phyloP scores from a whole-genome alignment of 805 yeast species.

The Pichia thaimueangensis region DNA sequence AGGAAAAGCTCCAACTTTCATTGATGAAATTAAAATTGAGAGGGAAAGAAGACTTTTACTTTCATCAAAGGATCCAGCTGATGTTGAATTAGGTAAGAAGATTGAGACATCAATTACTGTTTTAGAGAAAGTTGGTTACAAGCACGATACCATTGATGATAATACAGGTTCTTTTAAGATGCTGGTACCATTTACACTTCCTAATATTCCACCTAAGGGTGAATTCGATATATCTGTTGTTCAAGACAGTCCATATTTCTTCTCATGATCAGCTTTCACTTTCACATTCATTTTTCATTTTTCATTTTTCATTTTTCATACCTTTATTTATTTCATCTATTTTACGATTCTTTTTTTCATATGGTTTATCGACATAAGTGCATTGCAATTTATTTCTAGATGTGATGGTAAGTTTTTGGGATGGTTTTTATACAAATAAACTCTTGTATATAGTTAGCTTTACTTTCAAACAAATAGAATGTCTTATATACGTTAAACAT shows the following conservation, averaged over 20 bases:
- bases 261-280: slow-evolving; percentile 28
- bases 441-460: slow-evolving; percentile 4
- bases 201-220: slow-evolving; percentile 73
- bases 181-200: slow-evolving; percentile 63
- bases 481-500: not conserved
- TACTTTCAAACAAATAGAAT: slow-evolving; percentile 1
- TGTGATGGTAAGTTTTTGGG: slow-evolving; percentile 3
- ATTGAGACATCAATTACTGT: slow-evolving; percentile 71
- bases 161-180: slow-evolving; percentile 32
- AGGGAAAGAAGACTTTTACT: slow-evolving; percentile 51
- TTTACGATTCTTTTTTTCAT: no score
- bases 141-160: slow-evolving; percentile 16
- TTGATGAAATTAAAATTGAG: slow-evolving; percentile 73
- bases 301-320: not conserved
- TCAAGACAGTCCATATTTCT: slow-evolving; percentile 73
- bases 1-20: slow-evolving; percentile 52
- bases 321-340: no score
- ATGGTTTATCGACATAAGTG: no score
- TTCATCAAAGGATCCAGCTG: slow-evolving; percentile 44
- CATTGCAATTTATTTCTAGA: not conserved
- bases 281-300: no score
- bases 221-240: slow-evolving; percentile 73
- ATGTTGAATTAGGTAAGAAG: slow-evolving; percentile 41
- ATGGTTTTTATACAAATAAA: slow-evolving; percentile 1
- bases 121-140: slow-evolving; percentile 27